Percentiles rank a stretch among this genome's conserved stretches.
Evolutionary conservation across 148 eudicot species (phyloP).

Genomic region (Chenopodium formosanum): DNA sequence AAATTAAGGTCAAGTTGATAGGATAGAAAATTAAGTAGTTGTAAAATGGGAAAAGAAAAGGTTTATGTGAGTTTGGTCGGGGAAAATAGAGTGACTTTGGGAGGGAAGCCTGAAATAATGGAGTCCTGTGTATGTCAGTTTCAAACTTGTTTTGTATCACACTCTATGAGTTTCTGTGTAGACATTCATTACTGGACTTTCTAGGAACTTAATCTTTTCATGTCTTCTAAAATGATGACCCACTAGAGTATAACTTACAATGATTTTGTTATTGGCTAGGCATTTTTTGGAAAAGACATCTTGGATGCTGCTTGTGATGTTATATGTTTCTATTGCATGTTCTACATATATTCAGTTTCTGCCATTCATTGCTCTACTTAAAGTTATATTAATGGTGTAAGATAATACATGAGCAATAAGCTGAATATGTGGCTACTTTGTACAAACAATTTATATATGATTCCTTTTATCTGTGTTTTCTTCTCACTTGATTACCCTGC

Average conservation of each 20-base stretch:
- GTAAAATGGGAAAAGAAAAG: too few species aligned
- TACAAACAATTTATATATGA: background rate
- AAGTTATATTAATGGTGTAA: background rate
- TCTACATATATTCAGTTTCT: background rate
- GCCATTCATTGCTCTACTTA: background rate
- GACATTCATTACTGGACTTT: background rate
- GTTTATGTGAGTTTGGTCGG: too few species aligned
- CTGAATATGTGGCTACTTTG: background rate
- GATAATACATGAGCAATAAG: background rate
- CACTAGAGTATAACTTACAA: background rate
- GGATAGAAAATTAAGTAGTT: too few species aligned
- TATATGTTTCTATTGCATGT: background rate
- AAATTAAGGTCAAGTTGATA: constrained; percentile 55
- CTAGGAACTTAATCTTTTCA: background rate
- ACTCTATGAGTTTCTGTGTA: background rate
- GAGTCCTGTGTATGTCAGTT: background rate
- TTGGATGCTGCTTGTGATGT: background rate
- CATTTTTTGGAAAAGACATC: too few species aligned
- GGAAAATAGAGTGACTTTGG: too few species aligned
- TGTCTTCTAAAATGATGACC: background rate
- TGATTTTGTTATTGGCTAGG: background rate
- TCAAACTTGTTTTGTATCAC: background rate
- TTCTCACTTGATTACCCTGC: background rate
- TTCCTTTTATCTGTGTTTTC: background rate
- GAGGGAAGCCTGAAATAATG: too few species aligned